These are phyloP conservation scores for Pseudozyma hubeiensis DNA, from an alignment of 1,284 basidiomycete species.

Conservation along the genomic window DNA sequence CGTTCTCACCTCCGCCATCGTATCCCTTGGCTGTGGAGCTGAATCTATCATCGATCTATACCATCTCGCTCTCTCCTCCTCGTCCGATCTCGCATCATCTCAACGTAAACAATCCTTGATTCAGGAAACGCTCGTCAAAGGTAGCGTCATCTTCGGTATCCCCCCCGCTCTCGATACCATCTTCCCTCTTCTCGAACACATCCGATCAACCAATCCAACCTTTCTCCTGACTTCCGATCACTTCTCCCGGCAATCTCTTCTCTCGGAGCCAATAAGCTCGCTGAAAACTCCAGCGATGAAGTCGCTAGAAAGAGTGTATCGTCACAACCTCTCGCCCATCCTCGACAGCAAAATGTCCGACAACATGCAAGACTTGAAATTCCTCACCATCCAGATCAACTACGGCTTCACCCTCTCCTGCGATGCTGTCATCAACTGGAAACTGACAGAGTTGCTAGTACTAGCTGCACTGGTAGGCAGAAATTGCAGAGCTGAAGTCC, in stretches of 20 bases:
- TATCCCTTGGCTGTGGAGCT: slow-evolving; percentile 19
- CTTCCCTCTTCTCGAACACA: slow-evolving; percentile 22
- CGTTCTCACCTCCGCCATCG: slow-evolving; percentile 15
- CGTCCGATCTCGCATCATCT: no score
- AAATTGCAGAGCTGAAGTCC: slow-evolving; percentile 28
- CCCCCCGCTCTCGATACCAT: slow-evolving; percentile 24
- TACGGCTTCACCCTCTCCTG: slow-evolving; percentile 39
- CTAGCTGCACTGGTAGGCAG: slow-evolving; percentile 26
- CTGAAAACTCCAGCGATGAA: slow-evolving; percentile 1
- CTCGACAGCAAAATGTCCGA: slow-evolving; percentile 14
- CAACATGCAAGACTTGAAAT: slow-evolving; percentile 41
- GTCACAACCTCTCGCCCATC: slow-evolving; percentile 35
- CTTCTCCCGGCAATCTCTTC: not conserved
- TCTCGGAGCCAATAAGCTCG: slow-evolving; percentile 3
- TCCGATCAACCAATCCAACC: not conserved
- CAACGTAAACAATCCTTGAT: slow-evolving; percentile 12
- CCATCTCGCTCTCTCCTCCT: slow-evolving; percentile 3
- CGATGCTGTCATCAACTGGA: slow-evolving; percentile 23
- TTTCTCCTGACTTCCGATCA: slow-evolving; percentile 1
- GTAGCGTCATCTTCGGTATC: slow-evolving; percentile 28
- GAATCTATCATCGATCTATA: slow-evolving; percentile 20
- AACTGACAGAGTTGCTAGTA: slow-evolving; percentile 22
- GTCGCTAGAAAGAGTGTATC: slow-evolving; percentile 22
- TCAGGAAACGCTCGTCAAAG: slow-evolving; percentile 32
- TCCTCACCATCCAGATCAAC: slow-evolving; percentile 43